phyloP scores from a whole-genome alignment of 306 rosid genomes.

The Cyamopsis tetragonoloba region DNA sequence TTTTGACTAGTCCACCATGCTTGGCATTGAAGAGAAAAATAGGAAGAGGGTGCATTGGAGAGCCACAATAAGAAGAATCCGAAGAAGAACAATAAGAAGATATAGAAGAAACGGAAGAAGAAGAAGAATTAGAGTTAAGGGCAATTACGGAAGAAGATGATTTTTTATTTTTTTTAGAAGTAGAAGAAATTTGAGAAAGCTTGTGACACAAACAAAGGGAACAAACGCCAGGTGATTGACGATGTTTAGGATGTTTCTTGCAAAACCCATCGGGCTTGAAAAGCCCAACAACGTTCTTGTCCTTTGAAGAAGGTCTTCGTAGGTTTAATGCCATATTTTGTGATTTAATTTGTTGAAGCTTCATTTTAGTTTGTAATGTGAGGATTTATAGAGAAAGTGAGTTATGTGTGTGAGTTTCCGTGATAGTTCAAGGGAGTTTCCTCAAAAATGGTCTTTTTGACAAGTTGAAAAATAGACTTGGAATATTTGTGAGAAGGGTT shows the following conservation, averaged over 20 bases:
- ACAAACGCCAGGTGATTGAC: slow-evolving; percentile 83
- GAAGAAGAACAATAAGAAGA: slow-evolving; percentile 53
- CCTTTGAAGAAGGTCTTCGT: slow-evolving; percentile 28
- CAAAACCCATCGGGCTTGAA: slow-evolving; percentile 32
- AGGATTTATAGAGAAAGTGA: slow-evolving; percentile 12
- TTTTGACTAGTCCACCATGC: slow-evolving; percentile 46
- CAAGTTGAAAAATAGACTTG: slow-evolving; percentile 29
- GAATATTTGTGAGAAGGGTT: background rate
- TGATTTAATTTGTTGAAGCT: no score
- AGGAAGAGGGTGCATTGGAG: slow-evolving; percentile 38
- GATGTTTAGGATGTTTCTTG: slow-evolving; percentile 79
- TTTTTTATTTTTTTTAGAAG: no score
- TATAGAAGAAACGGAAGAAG: slow-evolving; percentile 28
- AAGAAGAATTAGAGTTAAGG: background rate
- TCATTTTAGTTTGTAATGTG: background rate
- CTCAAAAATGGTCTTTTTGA: slow-evolving; percentile 55
- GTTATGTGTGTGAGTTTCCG: slow-evolving; percentile 21
- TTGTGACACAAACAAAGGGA: slow-evolving; percentile 64
- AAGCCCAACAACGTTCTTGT: slow-evolving; percentile 25
- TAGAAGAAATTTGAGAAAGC: slow-evolving; percentile 31
- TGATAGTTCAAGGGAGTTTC: slow-evolving; percentile 46
- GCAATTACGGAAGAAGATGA: background rate
- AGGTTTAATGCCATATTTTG: slow-evolving; percentile 31
- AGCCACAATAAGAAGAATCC: slow-evolving; percentile 44
- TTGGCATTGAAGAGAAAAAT: slow-evolving; percentile 29